phyloP scores from a whole-genome alignment of 2,329 filamentous ascomycete species.

The Dactylellina haptotyla region DNA sequence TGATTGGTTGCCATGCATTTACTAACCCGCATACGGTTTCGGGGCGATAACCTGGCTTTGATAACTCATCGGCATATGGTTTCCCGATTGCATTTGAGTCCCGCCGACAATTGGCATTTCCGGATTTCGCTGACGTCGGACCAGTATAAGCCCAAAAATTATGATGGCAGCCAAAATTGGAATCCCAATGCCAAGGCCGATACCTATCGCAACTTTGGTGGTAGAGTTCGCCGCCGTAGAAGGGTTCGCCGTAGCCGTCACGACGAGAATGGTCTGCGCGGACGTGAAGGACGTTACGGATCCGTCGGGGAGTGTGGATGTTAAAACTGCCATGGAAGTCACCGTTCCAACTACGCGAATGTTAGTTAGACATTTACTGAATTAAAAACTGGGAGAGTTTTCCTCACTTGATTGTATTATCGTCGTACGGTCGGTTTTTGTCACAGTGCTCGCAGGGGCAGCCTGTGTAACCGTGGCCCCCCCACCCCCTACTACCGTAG shows the following conservation, averaged over 20 bases:
- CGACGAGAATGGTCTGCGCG: background rate
- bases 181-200: constrained; percentile 16
- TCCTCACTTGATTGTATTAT: constrained; percentile 2
- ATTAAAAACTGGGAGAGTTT: background rate
- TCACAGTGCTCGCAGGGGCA: constrained; percentile 13
- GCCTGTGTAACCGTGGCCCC: background rate
- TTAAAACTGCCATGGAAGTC: background rate
- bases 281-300: constrained; percentile 4
- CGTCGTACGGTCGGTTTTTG: background rate
- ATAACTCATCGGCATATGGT: background rate
- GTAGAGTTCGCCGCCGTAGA: background rate
- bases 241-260: background rate
- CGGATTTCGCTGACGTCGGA: background rate
- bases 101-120: background rate
- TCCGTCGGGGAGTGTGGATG: constrained; percentile 9
- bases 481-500: background rate
- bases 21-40: background rate
- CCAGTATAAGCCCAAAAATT: background rate
- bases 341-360: background rate
- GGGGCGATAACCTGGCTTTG: background rate
- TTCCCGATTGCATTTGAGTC: background rate
- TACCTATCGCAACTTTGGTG: constrained; percentile 7
- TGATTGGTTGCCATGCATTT: background rate
- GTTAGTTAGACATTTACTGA: background rate
- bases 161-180: background rate